These are phyloP conservation scores for Beauveria bassiana DNA, from an alignment of 2,329 filamentous ascomycete species.

Conservation along the genomic window DNA sequence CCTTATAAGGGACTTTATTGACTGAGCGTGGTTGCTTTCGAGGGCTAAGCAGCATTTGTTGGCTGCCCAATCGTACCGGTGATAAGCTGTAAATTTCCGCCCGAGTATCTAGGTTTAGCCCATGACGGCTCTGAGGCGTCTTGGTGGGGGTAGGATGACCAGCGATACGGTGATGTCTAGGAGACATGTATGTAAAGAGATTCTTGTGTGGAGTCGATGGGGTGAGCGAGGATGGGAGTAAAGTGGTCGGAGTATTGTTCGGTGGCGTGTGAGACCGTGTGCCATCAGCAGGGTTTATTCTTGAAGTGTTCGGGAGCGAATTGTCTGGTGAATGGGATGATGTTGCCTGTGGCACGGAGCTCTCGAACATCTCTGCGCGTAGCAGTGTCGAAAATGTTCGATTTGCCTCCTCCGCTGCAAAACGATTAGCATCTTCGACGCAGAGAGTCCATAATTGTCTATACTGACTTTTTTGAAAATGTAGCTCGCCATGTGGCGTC, in stretches of 20 bases:
- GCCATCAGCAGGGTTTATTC: constrained; percentile 52
- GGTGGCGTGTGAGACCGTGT: constrained; percentile 78
- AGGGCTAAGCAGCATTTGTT: constrained; percentile 86
- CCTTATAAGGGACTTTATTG: constrained; percentile 95
- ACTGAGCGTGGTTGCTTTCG: constrained; percentile 83
- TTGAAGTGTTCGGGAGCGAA: constrained; percentile 38
- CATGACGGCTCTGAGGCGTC: constrained; percentile 81
- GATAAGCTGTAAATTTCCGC: constrained; percentile 95
- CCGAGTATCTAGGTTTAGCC: constrained; percentile 78
- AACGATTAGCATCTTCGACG: constrained; percentile 1
- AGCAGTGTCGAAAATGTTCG: constrained; percentile 82
- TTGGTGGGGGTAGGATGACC: constrained; percentile 84
- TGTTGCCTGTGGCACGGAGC: constrained; percentile 73
- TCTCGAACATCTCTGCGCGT: constrained; percentile 86
- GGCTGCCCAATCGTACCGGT: constrained; percentile 85
- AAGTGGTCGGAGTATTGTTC: constrained; percentile 49
- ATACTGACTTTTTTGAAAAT: constrained; percentile 82
- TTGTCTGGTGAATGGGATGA: constrained; percentile 55
- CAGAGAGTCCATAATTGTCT: not conserved
- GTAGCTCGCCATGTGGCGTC: constrained; percentile 78
- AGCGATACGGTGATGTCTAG: constrained; percentile 60
- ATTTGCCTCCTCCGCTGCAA: constrained; percentile 80
- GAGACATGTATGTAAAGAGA: constrained; percentile 84
- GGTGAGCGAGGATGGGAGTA: constrained; percentile 68
- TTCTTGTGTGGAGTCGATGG: constrained; percentile 97